Evolutionary conservation across 768 basidiomycete genomes (phyloP), one percentile per base, ranked within the genome.

Genomic region (Paxillus rubicundulus): DNA sequence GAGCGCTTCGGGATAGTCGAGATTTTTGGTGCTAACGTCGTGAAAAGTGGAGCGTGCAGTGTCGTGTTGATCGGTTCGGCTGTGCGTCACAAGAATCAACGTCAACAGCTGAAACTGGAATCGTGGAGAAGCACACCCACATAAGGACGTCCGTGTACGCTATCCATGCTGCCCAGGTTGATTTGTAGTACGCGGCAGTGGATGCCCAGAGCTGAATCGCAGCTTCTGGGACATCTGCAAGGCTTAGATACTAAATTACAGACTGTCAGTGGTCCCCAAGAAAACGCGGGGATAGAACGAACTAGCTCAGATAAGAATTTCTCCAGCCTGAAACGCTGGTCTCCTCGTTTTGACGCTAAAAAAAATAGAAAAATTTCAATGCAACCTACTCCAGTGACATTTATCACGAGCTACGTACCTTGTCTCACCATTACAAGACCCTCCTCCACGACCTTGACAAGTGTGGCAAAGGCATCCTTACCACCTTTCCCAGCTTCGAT

Each of bases 1-100:
- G 8, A 98, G 74, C 9, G 86, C 88, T 68, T 99, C 96, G 0
- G 97, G 94, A 87, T 94, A 98, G 69, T 99, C 96, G 36, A 98
- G 61, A 45, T 86, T 82, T 65, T 87, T 88, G 40, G 76, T 73
- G 27, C 84, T 79, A 4, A 89, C 74, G 53, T 85, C 82, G 38
- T 73, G 69, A 66, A 91, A 96, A 7, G 82, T 72, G 20, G 77
- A 73, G 37, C 92, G 82, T 3, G 87, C 88, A 42, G 80, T 72
- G 14, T 82, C 77, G 47, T 82, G 72, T 57, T 73, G 74, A 52
- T 78, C 75, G 33, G 77, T 70, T 64, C 81, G 81, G 58, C 84
- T 84, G 58, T 20, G 43, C 32, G 40, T 42, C 3, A 20, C 27
- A 36, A 20, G 16, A 41, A 39, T 20, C 18, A 42, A 21, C 20